A percentile compares a stretch with the other conserved stretches of the same genome.
Conservation (phyloP, 306 rosid genomes). For the Lupinus albus region DNA sequence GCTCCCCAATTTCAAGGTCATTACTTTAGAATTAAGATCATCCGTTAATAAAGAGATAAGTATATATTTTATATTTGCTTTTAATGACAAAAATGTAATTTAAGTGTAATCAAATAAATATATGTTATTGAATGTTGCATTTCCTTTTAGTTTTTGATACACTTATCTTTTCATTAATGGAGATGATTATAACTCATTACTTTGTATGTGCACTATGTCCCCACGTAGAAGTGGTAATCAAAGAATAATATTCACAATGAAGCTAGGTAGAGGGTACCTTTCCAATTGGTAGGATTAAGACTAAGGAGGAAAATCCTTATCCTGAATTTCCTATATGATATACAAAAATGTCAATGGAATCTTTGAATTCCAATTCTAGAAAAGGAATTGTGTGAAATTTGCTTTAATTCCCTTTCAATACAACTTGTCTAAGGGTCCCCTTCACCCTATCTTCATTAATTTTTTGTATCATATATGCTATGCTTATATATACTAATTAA, state of each 20-base stretch:
- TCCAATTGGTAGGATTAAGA: too few species aligned
- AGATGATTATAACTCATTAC: too few species aligned
- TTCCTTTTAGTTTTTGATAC: too few species aligned
- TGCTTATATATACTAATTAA: slow-evolving; percentile 20
- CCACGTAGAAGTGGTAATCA: slow-evolving; percentile 36
- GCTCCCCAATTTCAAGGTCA: slow-evolving; percentile 36
- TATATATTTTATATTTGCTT: too few species aligned
- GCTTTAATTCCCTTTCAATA: slow-evolving; percentile 15
- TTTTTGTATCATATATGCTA: slow-evolving; percentile 13
- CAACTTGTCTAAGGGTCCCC: slow-evolving; percentile 29
- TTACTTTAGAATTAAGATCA: too few species aligned
- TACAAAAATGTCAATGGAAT: slow-evolving; percentile 36
- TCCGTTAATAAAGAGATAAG: too few species aligned
- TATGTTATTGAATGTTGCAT: too few species aligned
- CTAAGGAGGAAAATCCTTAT: slow-evolving; percentile 1
- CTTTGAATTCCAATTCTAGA: slow-evolving; percentile 33
- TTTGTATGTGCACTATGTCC: slow-evolving; percentile 21
- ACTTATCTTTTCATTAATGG: too few species aligned
- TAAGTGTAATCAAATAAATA: too few species aligned
- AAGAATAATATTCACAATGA: slow-evolving; percentile 34
- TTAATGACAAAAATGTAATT: too few species aligned
- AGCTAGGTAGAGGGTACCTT: slow-evolving; percentile 29
- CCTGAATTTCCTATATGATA: slow-evolving; percentile 30
- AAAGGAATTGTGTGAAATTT: slow-evolving; percentile 31
- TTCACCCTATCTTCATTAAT: slow-evolving; percentile 27